Base-by-base conservation (phyloP, 169 alveolate species). In the Plasmodium adleri region DNA sequence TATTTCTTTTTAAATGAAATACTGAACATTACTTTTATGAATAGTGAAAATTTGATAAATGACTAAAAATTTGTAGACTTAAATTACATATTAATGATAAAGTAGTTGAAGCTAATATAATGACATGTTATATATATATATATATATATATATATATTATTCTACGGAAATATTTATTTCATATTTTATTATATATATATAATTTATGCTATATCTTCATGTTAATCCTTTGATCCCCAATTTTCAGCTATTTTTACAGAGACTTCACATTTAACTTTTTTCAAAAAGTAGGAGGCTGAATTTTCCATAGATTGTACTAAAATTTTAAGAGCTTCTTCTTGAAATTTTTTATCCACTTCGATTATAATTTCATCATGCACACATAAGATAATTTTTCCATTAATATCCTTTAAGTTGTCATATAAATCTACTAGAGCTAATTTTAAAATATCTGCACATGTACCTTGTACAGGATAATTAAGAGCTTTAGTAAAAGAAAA, bases 401-500 rank as follows among this genome's bases (percentile, higher is more conserved):
- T 70, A 56, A 95, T 68, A n/a, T 70, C 88, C 39, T 54, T 88
- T 28, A 94, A 92, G 66, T 75, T 88, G 66, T 74, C 92, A 45
- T 92, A 95, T 50, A 95, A 90, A 58, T 85, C 74, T 20, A 95
- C 97, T 94, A 95, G 72, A 47, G 96, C 88, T 72, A 95, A 94
- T 72, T 95, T 95, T n/a, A 95, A 93, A n/a, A 95, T 95, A 60
- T 95, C 97, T 5, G 97, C 97, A 49, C 97, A 95, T 9, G 97
- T 95, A 9, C 97, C 97, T 92, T 95, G 97, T 3, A 95, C 96
- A 13, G 97, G 97, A 90, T 95, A 95, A 92, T 95, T 95, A 39
- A 95, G 93, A 17, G 96, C 92, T 64, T 95, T 90, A 1, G 97
- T 95, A 76, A 95, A 95, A 13, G 97, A 92, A 70, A 94, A 94